Base-by-base conservation (phyloP, 805 yeast genomes). In the Spathaspora arborariae region DNA sequence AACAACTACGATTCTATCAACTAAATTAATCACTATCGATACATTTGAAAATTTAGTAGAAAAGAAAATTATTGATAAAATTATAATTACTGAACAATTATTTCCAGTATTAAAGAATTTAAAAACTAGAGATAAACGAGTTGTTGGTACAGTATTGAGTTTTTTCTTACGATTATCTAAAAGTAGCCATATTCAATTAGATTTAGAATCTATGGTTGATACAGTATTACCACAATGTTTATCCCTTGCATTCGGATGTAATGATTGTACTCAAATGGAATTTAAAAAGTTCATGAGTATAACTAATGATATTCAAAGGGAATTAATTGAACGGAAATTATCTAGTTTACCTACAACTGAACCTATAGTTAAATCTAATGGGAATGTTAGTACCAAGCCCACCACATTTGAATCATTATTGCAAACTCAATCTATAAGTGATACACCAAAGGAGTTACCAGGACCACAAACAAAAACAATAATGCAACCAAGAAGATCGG, bases 1-100 rank as follows among this genome's bases (percentile, higher is more conserved):
- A 34, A 85, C 88, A 39, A 94, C 99, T 1, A 88, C 91, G 0
- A 81, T 94, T 22, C 70, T 91, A 27, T 81, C 86, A 4, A 85
- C 94, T 21, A 92, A 94, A 57, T 69, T 85, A 15, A 74, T 80
- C 13, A 79, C 94, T 2, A 72, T 89, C 19, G 67, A 74, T 16
- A 74, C 87, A 1, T 82, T 90, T 55, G 73, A 78, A 11, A 58
- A 68, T 41, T 65, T 90, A 56, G 76, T 87, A 15, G 76, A 72
- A 18, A 69, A 74, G 18, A 81, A 82, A 50, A 76, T 81, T 5
- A 74, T 90, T 45, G 96, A 91, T 55, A 81, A 80, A 53, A 76
- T 80, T 45, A 79, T 86, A 2, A 79, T 90, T 27, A 74, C 75
- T 30, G 97, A 92, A 42, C 88, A 85, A 45, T 70, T 94, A 34